These are phyloP conservation scores for Elongisporangium senticosum DNA, from an alignment of 352 stramenopile genomes.

Conservation along the genomic window DNA sequence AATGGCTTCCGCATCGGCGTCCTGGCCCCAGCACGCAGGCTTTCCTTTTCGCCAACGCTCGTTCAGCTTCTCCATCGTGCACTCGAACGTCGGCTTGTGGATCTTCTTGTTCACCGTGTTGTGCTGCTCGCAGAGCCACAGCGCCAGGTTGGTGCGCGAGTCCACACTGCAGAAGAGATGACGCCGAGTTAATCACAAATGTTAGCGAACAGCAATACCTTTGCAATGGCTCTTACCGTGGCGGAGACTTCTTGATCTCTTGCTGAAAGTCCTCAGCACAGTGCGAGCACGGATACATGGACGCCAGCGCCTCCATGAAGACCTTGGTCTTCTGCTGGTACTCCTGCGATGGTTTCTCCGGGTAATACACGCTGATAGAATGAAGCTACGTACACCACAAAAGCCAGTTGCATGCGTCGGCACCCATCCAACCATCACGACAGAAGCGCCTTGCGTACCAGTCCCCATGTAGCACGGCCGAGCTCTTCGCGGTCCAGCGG, in stretches of 20 bases:
- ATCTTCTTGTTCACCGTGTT: slow-evolving; percentile 98
- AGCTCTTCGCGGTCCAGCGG: slow-evolving; percentile 84
- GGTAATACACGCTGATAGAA: slow-evolving; percentile 96
- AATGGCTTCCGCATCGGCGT: slow-evolving; percentile 27
- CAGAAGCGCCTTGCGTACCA: slow-evolving; percentile 35
- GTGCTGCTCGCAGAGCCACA: slow-evolving; percentile 97
- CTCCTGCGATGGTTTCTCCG: slow-evolving; percentile 88
- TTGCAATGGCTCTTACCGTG: slow-evolving; percentile 49
- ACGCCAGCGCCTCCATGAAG: slow-evolving; percentile 90
- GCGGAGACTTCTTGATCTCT: slow-evolving; percentile 89
- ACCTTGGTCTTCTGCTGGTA: slow-evolving; percentile 86
- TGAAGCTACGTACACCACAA: slow-evolving; percentile 58
- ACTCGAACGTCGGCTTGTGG: slow-evolving; percentile 92
- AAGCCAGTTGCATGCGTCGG: not conserved
- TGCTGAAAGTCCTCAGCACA: slow-evolving; percentile 95
- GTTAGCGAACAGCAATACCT: not conserved
- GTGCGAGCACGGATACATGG: slow-evolving; percentile 91
- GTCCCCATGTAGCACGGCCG: slow-evolving; percentile 80
- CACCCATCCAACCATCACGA: not conserved
- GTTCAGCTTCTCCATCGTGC: slow-evolving; percentile 90
- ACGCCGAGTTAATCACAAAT: not conserved
- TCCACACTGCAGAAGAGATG: slow-evolving; percentile 52
- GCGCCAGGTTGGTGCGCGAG: slow-evolving; percentile 88
- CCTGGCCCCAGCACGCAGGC: slow-evolving; percentile 76
- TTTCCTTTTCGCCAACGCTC: slow-evolving; percentile 93